phyloP scores from a whole-genome alignment of 2,329 filamentous ascomycete genomes.

The Neospermospora avenae region DNA sequence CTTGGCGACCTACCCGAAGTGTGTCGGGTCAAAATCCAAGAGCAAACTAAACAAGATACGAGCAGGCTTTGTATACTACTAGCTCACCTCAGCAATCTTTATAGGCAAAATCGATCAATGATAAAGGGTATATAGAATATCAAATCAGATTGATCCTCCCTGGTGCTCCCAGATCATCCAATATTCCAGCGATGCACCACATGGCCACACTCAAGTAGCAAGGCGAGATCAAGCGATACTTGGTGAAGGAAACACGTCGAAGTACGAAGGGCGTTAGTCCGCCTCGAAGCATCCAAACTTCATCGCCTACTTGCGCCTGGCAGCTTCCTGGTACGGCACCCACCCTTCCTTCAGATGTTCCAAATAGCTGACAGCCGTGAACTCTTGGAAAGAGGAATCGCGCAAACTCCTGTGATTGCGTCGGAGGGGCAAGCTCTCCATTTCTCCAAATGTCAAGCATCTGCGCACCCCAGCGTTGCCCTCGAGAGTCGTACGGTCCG shows the following conservation, averaged over 20 bases:
- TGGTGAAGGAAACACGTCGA: background rate
- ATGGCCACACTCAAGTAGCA: background rate
- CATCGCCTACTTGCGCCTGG: background rate
- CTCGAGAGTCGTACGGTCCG: background rate
- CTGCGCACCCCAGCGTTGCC: background rate
- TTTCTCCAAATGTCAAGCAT: background rate
- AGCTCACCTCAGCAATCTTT: too few relatives aligned
- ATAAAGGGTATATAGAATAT: too few relatives aligned
- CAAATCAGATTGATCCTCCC: background rate
- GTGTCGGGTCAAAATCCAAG: too few relatives aligned
- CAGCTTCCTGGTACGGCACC: background rate
- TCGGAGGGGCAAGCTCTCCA: too few relatives aligned
- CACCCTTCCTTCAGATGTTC: background rate
- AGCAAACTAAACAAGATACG: too few relatives aligned
- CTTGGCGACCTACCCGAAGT: too few relatives aligned
- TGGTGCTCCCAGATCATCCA: too few relatives aligned
- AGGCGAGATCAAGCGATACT: background rate
- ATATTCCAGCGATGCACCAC: background rate
- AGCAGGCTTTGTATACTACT: too few relatives aligned
- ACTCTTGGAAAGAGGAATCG: background rate
- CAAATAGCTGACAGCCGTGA: background rate
- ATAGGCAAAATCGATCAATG: too few relatives aligned
- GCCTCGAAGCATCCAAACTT: background rate
- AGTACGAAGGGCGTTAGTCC: background rate
- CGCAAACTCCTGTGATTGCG: background rate